Conservation (phyloP, 2,329 filamentous ascomycete species). For the Trichoderma breve region DNA sequence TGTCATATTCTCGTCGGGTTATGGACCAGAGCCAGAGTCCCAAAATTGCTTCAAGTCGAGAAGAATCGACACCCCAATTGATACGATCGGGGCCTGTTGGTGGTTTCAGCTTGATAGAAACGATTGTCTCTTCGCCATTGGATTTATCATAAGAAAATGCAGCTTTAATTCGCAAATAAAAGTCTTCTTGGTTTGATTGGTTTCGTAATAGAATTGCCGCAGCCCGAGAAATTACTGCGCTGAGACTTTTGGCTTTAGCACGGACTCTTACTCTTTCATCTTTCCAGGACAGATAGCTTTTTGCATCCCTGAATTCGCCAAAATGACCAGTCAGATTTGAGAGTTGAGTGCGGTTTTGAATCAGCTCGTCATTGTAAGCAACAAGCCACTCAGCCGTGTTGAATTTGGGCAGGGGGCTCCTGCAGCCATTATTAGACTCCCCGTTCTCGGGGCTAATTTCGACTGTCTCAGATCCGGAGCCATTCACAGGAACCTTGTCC, state of each 20-base stretch:
- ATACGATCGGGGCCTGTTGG: neutral
- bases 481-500: no score
- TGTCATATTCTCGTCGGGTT: neutral
- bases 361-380: no score
- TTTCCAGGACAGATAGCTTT: neutral
- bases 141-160: no score
- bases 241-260: neutral
- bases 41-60: neutral
- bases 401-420: no score
- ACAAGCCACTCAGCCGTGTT: no score
- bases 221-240: no score
- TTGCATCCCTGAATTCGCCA: neutral
- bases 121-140: no score
- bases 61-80: neutral
- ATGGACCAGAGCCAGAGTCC: neutral
- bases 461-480: no score
- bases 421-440: no score
- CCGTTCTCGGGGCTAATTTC: no score
- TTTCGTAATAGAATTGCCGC: neutral
- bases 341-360: neutral
- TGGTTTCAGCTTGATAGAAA: neutral
- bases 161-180: no score
- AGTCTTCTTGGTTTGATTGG: neutral
- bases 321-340: neutral
- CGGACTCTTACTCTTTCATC: neutral